Percentiles rank a stretch among this genome's conserved stretches.
phyloP scores from a whole-genome alignment of 352 stramenopile genomes.

The Elongisporangium undulatum region DNA sequence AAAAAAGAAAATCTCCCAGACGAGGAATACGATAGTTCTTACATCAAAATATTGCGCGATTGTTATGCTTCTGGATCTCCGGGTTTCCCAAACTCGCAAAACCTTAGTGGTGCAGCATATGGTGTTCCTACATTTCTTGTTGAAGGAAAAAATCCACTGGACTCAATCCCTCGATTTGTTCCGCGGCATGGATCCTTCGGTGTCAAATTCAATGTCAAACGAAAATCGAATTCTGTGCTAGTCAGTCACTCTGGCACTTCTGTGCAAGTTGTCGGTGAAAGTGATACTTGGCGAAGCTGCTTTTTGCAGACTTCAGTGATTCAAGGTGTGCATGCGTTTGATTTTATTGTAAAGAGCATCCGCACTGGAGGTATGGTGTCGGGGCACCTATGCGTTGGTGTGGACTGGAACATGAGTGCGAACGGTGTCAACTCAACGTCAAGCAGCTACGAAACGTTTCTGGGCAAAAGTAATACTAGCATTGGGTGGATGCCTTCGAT shows the following conservation, averaged over 20 bases:
- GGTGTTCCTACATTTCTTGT: slow-evolving; percentile 84
- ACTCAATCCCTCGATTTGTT: slow-evolving; percentile 56
- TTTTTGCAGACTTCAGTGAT: slow-evolving; percentile 58
- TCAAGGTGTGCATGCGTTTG: slow-evolving; percentile 65
- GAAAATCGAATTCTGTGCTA: slow-evolving; percentile 48
- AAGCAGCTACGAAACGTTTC: slow-evolving; percentile 22
- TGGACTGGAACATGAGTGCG: slow-evolving; percentile 42
- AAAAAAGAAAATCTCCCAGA: slow-evolving; percentile 87
- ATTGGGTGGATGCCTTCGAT: slow-evolving; percentile 86
- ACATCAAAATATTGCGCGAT: slow-evolving; percentile 84
- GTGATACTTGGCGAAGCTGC: slow-evolving; percentile 58
- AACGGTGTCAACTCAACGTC: slow-evolving; percentile 1
- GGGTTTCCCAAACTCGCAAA: slow-evolving; percentile 82
- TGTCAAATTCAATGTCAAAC: slow-evolving; percentile 63
- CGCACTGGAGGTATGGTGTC: slow-evolving; percentile 54
- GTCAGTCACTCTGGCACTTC: slow-evolving; percentile 77
- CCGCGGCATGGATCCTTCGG: slow-evolving; percentile 44
- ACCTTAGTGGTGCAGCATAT: slow-evolving; percentile 79
- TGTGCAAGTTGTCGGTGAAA: slow-evolving; percentile 44
- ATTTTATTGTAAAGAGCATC: slow-evolving; percentile 76
- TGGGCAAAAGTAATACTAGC: slow-evolving; percentile 35
- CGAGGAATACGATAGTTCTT: slow-evolving; percentile 83
- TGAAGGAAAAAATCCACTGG: slow-evolving; percentile 66
- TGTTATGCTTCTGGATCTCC: slow-evolving; percentile 83
- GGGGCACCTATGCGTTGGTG: slow-evolving; percentile 72